Evolutionary conservation across 2,329 filamentous ascomycete species (phyloP), one percentile per base, ranked within the genome.

Genomic region (Aspergillus sp.): DNA sequence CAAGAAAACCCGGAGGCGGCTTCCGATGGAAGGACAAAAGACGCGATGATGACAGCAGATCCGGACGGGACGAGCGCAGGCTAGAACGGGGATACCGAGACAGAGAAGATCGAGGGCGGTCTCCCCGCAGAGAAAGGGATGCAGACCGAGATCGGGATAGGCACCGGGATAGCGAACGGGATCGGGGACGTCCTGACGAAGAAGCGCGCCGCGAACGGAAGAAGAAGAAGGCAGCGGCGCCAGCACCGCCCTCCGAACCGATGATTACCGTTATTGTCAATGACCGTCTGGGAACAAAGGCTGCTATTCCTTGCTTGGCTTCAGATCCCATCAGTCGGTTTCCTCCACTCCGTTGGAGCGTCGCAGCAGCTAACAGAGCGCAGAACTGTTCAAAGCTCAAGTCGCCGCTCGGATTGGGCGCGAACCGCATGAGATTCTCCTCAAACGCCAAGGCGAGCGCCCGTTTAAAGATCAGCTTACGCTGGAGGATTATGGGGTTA

Each of bases 191-290:
- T 34, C 39, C 34, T 20, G 44, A 53, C 31, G 42, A 41, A 37
- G 44, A 49, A 32, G 48, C 44, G 19, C 47, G 49, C n/a, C 42
- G 36, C 13, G 49, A 55, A 24, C 60, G 58, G 46, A 64, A 52
- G 53, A 50, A 51, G 32, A 63, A 63, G 38, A 63, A 64, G 33
- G 57, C 66, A 31, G 42, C 49, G 0, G 45, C 53, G 5, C 40
- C 57, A 17, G 51, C 64, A 5, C 51, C 58, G 40, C 59, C 55
- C 24, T 63, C 68, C 4, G 82, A 93, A 53, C 80, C 86, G 35
- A 93, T 95, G 82, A 95, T 96, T 45, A 75, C 93, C 32, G 88
- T 96, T 12, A 78, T 89, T 51, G 78, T 96, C 53, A 96, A 96
- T 57, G 89, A 96, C 60, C 75, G 89, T n/a, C 67, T 96, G 22